A percentile compares a stretch with the other conserved stretches of the same genome.
Evolutionary conservation across 2,329 filamentous ascomycete species (phyloP).

Genomic region (Orbilia brochopaga): DNA sequence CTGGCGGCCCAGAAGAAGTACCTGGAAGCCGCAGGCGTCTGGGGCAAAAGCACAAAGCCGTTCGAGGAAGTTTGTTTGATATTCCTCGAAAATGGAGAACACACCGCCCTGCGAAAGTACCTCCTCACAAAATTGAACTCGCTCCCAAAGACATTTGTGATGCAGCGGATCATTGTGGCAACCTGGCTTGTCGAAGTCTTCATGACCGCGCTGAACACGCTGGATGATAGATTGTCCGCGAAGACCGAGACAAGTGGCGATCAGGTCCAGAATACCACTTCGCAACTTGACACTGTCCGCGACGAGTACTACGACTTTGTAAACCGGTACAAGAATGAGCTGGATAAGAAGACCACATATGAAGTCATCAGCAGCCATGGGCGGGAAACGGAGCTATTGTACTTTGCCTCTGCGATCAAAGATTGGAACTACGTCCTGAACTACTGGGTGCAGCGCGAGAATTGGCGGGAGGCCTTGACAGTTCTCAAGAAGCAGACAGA

Average conservation of each 20-base stretch:
- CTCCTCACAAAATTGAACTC: slow-evolving; percentile 80
- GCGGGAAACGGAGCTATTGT: slow-evolving; percentile 87
- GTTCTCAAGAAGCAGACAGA: slow-evolving; percentile 94
- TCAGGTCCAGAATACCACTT: slow-evolving; percentile 48
- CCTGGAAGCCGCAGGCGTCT: slow-evolving; percentile 83
- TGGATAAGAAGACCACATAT: slow-evolving; percentile 91
- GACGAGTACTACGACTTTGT: slow-evolving; percentile 89
- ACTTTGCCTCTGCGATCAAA: slow-evolving; percentile 84
- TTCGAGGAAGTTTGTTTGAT: slow-evolving; percentile 94
- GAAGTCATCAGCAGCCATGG: slow-evolving; percentile 96
- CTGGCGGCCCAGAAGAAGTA: slow-evolving; percentile 81
- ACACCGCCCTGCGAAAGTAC: slow-evolving; percentile 89
- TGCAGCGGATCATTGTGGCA: slow-evolving; percentile 95
- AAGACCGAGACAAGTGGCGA: slow-evolving; percentile 61
- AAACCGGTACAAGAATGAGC: slow-evolving; percentile 79
- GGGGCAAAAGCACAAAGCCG: slow-evolving; percentile 92
- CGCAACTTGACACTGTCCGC: slow-evolving; percentile 57
- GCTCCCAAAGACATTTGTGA: slow-evolving; percentile 80
- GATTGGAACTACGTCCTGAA: slow-evolving; percentile 94
- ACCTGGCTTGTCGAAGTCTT: slow-evolving; percentile 95
- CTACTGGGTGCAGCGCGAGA: slow-evolving; percentile 96
- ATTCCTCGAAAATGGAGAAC: slow-evolving; percentile 87
- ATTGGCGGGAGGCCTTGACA: slow-evolving; percentile 83
- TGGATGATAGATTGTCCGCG: slow-evolving; percentile 92
- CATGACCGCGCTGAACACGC: slow-evolving; percentile 93